Percentiles rank a stretch among this genome's conserved stretches.
Conservation (phyloP, 352 stramenopile genomes). For the Pythium monospermum region DNA sequence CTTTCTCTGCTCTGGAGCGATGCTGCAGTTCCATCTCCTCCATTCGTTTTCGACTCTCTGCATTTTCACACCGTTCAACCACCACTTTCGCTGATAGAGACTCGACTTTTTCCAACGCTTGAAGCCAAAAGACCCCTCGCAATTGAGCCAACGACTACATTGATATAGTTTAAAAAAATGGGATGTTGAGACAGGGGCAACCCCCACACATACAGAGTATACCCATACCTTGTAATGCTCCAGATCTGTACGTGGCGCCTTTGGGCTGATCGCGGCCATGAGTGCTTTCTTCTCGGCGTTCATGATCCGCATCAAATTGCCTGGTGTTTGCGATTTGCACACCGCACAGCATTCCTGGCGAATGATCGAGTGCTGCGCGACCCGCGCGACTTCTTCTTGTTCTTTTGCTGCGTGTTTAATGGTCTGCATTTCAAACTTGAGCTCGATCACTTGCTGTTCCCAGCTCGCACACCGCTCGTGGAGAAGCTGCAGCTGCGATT, state of each 20-base stretch:
- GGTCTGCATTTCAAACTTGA: conserved; percentile 49
- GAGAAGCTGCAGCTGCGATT: conserved; percentile 35
- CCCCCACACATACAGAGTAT: neutral
- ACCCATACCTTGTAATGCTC: conserved; percentile 26
- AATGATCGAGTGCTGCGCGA: conserved; percentile 21
- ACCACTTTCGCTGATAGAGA: conserved; percentile 12
- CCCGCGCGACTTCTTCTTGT: conserved; percentile 21
- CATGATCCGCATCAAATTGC: conserved; percentile 12
- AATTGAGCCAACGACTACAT: conserved; percentile 20
- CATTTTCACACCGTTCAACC: conserved; percentile 15
- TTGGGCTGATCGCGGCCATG: conserved; percentile 17
- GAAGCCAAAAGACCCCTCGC: conserved; percentile 21
- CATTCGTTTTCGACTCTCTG: conserved; percentile 18
- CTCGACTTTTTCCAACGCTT: conserved; percentile 17
- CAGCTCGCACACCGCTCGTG: conserved; percentile 35
- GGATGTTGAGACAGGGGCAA: neutral
- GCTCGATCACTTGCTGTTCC: conserved; percentile 43
- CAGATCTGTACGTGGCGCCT: conserved; percentile 20
- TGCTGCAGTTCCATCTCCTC: conserved; percentile 18
- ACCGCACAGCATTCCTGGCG: conserved; percentile 20
- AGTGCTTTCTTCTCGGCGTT: conserved; percentile 21
- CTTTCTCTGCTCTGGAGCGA: conserved; percentile 13
- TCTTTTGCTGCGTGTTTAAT: conserved; percentile 30
- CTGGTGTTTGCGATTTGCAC: conserved; percentile 15
- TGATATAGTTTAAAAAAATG: neutral